phyloP scores from a whole-genome alignment of 2,329 filamentous ascomycete genomes.

The Fusarium sp. region DNA sequence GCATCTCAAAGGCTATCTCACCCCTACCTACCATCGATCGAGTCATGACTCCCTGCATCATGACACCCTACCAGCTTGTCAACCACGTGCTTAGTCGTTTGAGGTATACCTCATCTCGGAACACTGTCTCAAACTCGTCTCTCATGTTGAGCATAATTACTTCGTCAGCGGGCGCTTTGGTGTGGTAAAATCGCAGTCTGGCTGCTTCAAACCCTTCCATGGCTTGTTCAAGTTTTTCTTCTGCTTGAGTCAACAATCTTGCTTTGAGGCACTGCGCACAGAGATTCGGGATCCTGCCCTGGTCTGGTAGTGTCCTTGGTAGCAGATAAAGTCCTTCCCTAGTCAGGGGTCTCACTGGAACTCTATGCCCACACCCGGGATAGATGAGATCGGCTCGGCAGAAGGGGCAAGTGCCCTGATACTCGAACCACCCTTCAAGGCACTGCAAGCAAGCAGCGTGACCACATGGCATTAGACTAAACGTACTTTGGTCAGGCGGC shows the following conservation, averaged over 20 bases:
- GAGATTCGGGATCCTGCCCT: constrained; percentile 42
- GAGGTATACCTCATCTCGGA: constrained; percentile 32
- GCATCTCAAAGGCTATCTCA: constrained; percentile 1
- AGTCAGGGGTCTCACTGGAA: constrained; percentile 41
- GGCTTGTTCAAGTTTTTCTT: constrained; percentile 20
- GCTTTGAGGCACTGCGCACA: constrained; percentile 32
- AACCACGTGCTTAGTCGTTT: constrained; percentile 38
- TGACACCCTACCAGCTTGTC: constrained; percentile 36
- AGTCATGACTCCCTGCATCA: constrained; percentile 12
- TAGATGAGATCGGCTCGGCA: constrained; percentile 45
- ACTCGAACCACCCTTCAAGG: constrained; percentile 41
- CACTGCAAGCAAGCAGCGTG: constrained; percentile 47
- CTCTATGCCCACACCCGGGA: constrained; percentile 43
- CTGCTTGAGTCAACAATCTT: constrained; percentile 6
- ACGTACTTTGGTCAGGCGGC: constrained; percentile 23
- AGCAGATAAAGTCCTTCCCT: constrained; percentile 44
- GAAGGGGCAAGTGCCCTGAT: constrained; percentile 46
- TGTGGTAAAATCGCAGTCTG: constrained; percentile 19
- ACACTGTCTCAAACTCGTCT: constrained; percentile 36
- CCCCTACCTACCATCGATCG: not conserved
- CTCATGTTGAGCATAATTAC: constrained; percentile 20
- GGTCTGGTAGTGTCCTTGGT: constrained; percentile 46
- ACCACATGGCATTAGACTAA: constrained; percentile 49
- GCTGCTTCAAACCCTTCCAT: constrained; percentile 20
- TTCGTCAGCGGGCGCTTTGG: constrained; percentile 21